Evolutionary conservation across 257 asterid species (phyloP).

Genomic region (Scutellaria barbata): DNA sequence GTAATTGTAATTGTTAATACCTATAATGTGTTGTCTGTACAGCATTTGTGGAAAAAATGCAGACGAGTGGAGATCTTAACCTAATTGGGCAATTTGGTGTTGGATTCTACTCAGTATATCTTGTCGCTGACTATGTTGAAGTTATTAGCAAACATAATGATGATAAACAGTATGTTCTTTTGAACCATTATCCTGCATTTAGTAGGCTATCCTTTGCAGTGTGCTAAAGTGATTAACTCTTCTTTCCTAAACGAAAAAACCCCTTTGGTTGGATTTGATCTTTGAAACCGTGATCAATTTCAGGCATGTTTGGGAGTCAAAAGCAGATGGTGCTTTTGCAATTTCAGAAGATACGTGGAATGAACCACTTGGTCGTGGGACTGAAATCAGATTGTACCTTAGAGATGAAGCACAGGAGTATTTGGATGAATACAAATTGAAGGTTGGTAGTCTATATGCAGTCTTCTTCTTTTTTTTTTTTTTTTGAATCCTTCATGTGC

Average conservation of each 20-base stretch:
- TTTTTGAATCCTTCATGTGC: background rate
- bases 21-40: conserved; percentile 32
- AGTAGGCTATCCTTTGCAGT: background rate
- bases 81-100: conserved; percentile 99
- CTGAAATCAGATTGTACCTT: conserved; percentile 87
- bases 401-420: conserved; percentile 94
- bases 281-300: conserved; percentile 21
- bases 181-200: background rate
- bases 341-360: conserved; percentile 88
- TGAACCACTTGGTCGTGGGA: conserved; percentile 97
- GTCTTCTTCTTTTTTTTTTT: background rate
- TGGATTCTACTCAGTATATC: conserved; percentile 94
- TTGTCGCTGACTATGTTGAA: conserved; percentile 94
- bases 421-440: conserved; percentile 74
- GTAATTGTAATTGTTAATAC: conserved; percentile 3
- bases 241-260: too few relatives aligned
- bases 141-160: conserved; percentile 92
- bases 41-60: conserved; percentile 99
- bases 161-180: conserved; percentile 75
- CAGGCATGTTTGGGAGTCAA: conserved; percentile 96
- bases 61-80: conserved; percentile 90
- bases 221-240: conserved; percentile 9
- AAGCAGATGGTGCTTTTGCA: conserved; percentile 97
- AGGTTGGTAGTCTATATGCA: conserved; percentile 50
- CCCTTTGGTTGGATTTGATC: too few relatives aligned